Evolutionary conservation across 1,284 basidiomycete species (phyloP).

Genomic region (Blastosporella zonata): DNA sequence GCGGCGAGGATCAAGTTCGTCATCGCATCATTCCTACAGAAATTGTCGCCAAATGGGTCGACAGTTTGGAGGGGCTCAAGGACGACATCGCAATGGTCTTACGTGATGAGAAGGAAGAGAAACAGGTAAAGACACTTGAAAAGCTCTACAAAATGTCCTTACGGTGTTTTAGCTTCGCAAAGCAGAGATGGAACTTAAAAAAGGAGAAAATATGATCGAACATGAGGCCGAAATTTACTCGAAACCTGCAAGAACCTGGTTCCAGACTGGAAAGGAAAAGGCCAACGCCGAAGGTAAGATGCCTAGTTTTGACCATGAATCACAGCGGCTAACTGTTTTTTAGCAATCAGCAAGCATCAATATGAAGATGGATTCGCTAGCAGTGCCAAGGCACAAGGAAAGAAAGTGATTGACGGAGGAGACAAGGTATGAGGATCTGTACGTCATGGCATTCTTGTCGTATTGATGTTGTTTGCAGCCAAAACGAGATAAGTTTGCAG

Average conservation of each 20-base stretch:
- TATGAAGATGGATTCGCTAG: slow-evolving; percentile 57
- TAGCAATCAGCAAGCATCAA: slow-evolving; percentile 71
- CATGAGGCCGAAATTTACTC: slow-evolving; percentile 95
- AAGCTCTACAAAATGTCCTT: neutral
- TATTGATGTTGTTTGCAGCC: slow-evolving; percentile 40
- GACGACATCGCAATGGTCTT: slow-evolving; percentile 81
- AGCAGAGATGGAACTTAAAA: slow-evolving; percentile 95
- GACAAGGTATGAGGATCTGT: slow-evolving; percentile 34
- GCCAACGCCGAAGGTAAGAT: slow-evolving; percentile 68
- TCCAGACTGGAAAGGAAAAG: slow-evolving; percentile 90
- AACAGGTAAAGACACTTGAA: slow-evolving; percentile 51
- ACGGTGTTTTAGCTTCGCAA: slow-evolving; percentile 58
- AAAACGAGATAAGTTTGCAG: slow-evolving; percentile 82
- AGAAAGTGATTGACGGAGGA: slow-evolving; percentile 28
- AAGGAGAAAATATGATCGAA: slow-evolving; percentile 95
- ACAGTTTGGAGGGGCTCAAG: slow-evolving; percentile 72
- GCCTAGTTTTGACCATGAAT: neutral
- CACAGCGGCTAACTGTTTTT: slow-evolving; percentile 6
- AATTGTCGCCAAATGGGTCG: slow-evolving; percentile 67
- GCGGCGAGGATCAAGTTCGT: slow-evolving; percentile 81
- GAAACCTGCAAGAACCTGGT: slow-evolving; percentile 96
- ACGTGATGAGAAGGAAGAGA: slow-evolving; percentile 95
- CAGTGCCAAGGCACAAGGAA: slow-evolving; percentile 30
- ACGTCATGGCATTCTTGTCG: neutral
- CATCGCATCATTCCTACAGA: slow-evolving; percentile 90